phyloP scores from a whole-genome alignment of 225 moss, liverwort and hornwort genomes.

The Ulota crispa region DNA sequence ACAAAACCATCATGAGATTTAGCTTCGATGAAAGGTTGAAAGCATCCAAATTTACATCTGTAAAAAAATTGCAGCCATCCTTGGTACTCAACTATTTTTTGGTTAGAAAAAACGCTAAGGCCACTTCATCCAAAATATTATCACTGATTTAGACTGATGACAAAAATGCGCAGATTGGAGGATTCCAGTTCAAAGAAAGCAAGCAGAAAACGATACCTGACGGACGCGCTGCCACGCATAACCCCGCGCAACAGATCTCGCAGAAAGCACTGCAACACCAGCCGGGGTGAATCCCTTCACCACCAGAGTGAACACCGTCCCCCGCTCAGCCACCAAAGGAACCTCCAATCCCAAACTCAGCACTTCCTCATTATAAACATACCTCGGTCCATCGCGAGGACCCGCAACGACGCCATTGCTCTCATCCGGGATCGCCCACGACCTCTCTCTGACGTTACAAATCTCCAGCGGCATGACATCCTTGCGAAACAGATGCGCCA shows the following conservation, averaged over 20 bases:
- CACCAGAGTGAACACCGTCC: conserved; percentile 60
- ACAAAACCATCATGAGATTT: too few species aligned
- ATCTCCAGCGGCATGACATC: conserved; percentile 60
- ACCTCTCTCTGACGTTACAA: conserved; percentile 45
- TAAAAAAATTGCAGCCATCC: too few species aligned
- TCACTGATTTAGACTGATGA: too few species aligned
- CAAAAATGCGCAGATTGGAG: not conserved
- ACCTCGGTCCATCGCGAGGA: conserved; percentile 44
- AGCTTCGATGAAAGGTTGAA: too few species aligned
- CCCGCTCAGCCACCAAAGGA: conserved; percentile 48
- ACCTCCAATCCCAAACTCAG: conserved; percentile 27
- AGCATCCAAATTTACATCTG: too few species aligned
- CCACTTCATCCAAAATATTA: too few species aligned
- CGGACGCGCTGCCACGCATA: conserved; percentile 80
- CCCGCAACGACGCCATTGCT: not conserved
- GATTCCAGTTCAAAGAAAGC: not conserved
- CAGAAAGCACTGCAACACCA: conserved; percentile 66
- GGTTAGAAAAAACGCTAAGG: too few species aligned
- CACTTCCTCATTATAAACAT: conserved; percentile 55
- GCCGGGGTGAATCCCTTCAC: conserved; percentile 52
- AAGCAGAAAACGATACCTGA: conserved; percentile 46
- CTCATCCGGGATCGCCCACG: conserved; percentile 50
- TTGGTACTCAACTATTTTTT: too few species aligned
- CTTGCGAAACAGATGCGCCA: conserved; percentile 64
- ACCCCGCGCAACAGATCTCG: conserved; percentile 48